Conservation (phyloP, 2,329 filamentous ascomycete species). For the Pseudogymnoascus sp. region DNA sequence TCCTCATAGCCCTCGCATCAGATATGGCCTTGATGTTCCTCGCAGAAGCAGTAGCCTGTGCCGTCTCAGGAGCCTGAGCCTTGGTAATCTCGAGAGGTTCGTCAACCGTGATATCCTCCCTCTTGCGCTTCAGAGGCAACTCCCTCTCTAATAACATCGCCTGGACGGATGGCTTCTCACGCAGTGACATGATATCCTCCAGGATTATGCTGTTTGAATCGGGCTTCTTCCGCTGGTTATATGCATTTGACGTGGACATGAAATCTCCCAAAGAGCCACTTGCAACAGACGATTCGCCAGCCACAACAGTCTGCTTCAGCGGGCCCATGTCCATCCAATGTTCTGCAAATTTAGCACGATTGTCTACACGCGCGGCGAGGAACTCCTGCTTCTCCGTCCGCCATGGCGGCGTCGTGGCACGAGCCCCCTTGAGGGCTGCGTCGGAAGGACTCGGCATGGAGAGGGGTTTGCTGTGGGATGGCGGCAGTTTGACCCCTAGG, state of each 20-base stretch:
- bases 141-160: neutral
- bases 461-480: neutral
- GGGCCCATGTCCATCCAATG: neutral
- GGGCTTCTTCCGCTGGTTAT: neutral
- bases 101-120: neutral
- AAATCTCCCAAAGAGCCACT: neutral
- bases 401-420: neutral
- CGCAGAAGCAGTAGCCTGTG: neutral
- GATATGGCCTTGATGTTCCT: constrained; percentile 1
- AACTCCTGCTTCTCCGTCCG: constrained; percentile 3
- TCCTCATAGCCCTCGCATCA: constrained; percentile 6
- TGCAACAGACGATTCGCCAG: neutral
- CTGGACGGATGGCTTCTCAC: neutral
- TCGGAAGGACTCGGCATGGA: constrained; percentile 4
- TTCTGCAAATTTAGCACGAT: neutral
- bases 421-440: neutral
- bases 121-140: neutral
- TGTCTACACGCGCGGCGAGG: neutral
- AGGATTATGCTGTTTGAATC: neutral
- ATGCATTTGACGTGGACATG: neutral
- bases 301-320: neutral
- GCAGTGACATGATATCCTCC: neutral
- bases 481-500: neutral
- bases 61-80: neutral
- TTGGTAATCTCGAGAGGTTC: neutral